Conservation (phyloP, 2,329 filamentous ascomycete species). For the Botrytis fabae region DNA sequence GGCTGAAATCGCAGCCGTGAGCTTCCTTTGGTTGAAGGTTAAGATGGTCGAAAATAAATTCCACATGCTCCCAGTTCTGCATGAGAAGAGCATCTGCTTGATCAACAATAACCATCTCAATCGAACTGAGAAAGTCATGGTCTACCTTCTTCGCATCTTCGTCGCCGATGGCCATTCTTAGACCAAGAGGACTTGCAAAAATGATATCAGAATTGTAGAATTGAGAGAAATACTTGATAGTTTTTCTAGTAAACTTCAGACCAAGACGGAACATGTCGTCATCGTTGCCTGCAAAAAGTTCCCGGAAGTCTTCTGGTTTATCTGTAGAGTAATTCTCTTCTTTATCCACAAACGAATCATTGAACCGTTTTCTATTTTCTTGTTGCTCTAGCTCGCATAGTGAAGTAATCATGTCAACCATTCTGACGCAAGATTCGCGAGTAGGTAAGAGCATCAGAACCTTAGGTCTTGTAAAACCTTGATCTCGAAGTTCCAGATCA, state of each 20-base stretch:
- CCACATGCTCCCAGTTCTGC: constrained; percentile 98
- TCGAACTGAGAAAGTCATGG: constrained; percentile 88
- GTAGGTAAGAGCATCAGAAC: constrained; percentile 89
- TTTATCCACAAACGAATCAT: constrained; percentile 74
- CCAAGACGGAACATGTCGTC: constrained; percentile 96
- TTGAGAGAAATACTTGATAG: constrained; percentile 88
- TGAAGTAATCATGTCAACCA: constrained; percentile 73
- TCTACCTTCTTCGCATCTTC: constrained; percentile 67
- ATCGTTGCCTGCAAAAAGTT: constrained; percentile 91
- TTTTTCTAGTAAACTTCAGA: constrained; percentile 96
- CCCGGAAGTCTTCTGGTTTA: constrained; percentile 82
- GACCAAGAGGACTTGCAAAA: constrained; percentile 82
- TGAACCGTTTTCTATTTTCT: constrained; percentile 90
- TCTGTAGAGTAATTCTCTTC: constrained; percentile 68
- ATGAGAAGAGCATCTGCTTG: constrained; percentile 91
- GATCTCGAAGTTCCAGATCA: constrained; percentile 78
- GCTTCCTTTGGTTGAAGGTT: constrained; percentile 87
- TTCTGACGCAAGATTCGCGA: constrained; percentile 77
- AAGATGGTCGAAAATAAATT: constrained; percentile 86
- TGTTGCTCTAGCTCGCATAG: constrained; percentile 84
- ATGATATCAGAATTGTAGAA: constrained; percentile 98
- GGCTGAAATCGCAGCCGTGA: constrained; percentile 90
- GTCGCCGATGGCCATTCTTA: constrained; percentile 87
- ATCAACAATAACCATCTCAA: constrained; percentile 87
- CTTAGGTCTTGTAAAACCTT: constrained; percentile 94